Evolutionary conservation across 2,329 filamentous ascomycete species (phyloP).

Genomic region (Herpotrichia juniperi): DNA sequence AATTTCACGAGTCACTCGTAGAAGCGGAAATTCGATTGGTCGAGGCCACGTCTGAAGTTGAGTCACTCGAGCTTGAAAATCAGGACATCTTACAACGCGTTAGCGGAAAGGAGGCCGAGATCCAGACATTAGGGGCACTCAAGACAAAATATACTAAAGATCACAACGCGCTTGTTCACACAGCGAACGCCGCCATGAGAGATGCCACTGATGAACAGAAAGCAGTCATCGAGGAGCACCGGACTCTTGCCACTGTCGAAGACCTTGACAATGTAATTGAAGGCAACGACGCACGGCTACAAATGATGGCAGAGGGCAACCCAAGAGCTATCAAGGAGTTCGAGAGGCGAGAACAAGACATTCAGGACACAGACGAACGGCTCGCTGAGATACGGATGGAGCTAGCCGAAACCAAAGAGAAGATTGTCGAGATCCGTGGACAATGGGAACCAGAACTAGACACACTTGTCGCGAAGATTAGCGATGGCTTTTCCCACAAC

Average conservation of each 20-base stretch:
- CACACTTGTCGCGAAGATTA: conserved; percentile 77
- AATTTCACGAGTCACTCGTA: conserved; percentile 67
- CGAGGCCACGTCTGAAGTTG: conserved; percentile 83
- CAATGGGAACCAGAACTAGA: conserved; percentile 88
- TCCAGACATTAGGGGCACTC: conserved; percentile 23
- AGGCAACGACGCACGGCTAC: conserved; percentile 75
- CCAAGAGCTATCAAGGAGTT: conserved; percentile 78
- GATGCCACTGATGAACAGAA: conserved; percentile 32
- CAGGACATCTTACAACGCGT: conserved; percentile 37
- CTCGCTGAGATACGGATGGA: conserved; percentile 61
- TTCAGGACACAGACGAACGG: conserved; percentile 68
- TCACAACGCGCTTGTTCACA: conserved; percentile 9
- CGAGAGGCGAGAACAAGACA: conserved; percentile 59
- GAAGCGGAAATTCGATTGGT: conserved; percentile 73
- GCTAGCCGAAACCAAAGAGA: conserved; percentile 60
- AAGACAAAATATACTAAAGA: conserved; percentile 11
- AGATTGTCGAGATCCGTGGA: conserved; percentile 70
- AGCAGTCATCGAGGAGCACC: conserved; percentile 24
- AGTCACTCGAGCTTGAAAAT: conserved; percentile 71
- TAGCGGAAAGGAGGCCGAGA: conserved; percentile 27
- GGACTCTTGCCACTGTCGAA: conserved; percentile 48
- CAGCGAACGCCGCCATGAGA: conserved; percentile 20
- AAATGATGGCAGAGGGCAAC: conserved; percentile 80
- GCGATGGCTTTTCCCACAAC: conserved; percentile 88
- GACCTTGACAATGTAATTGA: conserved; percentile 75